Evolutionary conservation across 2,329 filamentous ascomycete species (phyloP), one percentile per base, ranked within the genome.

Genomic region (Byssochlamys sp.): DNA sequence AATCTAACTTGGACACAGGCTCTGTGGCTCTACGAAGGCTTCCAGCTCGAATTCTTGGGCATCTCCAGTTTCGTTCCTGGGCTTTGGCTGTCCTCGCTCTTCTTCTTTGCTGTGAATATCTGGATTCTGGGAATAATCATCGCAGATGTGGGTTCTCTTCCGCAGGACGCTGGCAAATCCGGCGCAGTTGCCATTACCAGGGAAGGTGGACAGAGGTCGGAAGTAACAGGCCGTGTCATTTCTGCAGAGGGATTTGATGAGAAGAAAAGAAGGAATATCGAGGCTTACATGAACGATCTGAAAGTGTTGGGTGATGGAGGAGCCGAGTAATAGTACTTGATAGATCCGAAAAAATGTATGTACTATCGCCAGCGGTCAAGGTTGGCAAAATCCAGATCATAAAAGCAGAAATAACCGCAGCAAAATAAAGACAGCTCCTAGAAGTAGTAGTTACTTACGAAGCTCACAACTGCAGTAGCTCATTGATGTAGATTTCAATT

Each of bases 91-190:
- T 80, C 90, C 0, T 87, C 89, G 0, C 71, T 95, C 12, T 75
- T 76, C 0, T 97, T 99, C 75, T 97, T 96, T 69, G 71, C 84
- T 1, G 82, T 91, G 14, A 97, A 99, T 70, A 86, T 85, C 64
- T 95, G 90, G 85, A 89, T 97, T 56, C 70, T 99, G 45, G 89
- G 89, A 0, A 77, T 95, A 52, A 85, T 97, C 50, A 81, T 96
- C 5, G 70, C 71, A 1, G 94, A 97, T 71, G 79, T 80, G 26
- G 73, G 72, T 3, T 53, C 52, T 53, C 27, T 39, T 5, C n/a
- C 10, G 39, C 11, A 2, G 39, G n/a, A 45, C 6, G 14, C 39
- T 7, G 14, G 5, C 39, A 45, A 45, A 19, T 3, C n/a, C 6
- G 12, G 14, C 4, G 14, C 2, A 6, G 35, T 19, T 2, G n/a